Evolutionary conservation across 1,284 basidiomycete genomes (phyloP), one percentile per base, ranked within the genome.

Genomic region (Cryptococcus sp.): DNA sequence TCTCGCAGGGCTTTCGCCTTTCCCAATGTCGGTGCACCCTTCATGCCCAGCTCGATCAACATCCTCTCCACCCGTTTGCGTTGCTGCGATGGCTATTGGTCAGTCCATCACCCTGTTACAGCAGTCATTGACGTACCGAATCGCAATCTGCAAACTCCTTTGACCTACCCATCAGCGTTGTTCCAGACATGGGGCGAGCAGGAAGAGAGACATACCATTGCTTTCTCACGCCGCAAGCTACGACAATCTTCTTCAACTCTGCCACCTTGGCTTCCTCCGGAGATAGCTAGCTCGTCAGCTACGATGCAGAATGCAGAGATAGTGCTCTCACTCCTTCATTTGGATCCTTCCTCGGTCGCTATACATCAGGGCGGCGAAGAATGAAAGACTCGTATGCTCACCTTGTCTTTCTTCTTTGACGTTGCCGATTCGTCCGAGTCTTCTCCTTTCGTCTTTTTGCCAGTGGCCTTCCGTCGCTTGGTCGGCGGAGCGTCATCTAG

Each of bases 211-310:
- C 71, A 10, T 77, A 79, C 88, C 88, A 92, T 24, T 81, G 76
- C 71, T 87, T 90, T 47, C 87, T 80, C 5, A 86, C 77, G 4
- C 88, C 88, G 58, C 89, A 91, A 0, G 85, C 85, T 7, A 80
- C 71, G 1, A 92, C 81, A 21, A 87, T 75, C 22, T 57, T 51
- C 52, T 72, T 73, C 34, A 72, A 50, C 36, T 71, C 64, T 9
- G 61, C 65, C 3, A 71, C 53, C 23, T 55, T 59, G 11, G 60
- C 62, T 45, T 72, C 69, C 22, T 68, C 68, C 0, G 58, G 52
- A 1, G 62, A 56, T 1, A 65, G 53, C 66, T 68, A 53, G n/a
- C n/a, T 6, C 10, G 23, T 37, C 3, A 19, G 33, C 23, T 42
- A 49, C 40, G 39, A 28, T 31, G 28, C 10, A 1, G 12, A 23